Percentiles rank a stretch among this genome's conserved stretches.
phyloP scores from a whole-genome alignment of 2,329 filamentous ascomycete species.

The Sphaerulina musiva region DNA sequence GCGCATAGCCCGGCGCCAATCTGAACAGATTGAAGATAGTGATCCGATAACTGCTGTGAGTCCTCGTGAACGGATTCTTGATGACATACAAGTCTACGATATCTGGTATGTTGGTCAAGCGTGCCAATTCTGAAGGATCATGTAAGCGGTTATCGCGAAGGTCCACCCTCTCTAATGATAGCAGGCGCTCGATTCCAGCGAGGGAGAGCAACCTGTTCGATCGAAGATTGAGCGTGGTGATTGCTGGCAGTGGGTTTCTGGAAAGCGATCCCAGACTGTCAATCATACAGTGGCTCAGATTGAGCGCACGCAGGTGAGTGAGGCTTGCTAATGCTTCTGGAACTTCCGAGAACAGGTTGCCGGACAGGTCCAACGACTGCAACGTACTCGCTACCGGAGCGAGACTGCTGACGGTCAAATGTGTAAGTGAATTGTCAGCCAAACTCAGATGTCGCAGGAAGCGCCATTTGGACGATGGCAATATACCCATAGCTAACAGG shows the following conservation, averaged over 20 bases:
- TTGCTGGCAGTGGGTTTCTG: conserved; percentile 80
- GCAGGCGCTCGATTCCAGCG: conserved; percentile 80
- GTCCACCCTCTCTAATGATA: conserved; percentile 83
- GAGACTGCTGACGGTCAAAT: conserved; percentile 67
- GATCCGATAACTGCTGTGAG: conserved; percentile 76
- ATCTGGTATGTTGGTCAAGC: conserved; percentile 83
- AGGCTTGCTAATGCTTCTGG: conserved; percentile 83
- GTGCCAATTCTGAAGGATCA: conserved; percentile 85
- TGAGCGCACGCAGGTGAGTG: conserved; percentile 81
- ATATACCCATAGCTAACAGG: conserved; percentile 60
- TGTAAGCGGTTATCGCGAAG: conserved; percentile 81
- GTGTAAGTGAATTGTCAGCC: conserved; percentile 82
- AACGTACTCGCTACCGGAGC: conserved; percentile 78
- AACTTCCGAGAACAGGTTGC: conserved; percentile 88
- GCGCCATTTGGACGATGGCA: conserved; percentile 87
- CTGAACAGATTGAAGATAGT: conserved; percentile 96
- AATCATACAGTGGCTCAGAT: conserved; percentile 97
- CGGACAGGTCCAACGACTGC: conserved; percentile 85
- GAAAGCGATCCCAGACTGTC: conserved; percentile 82
- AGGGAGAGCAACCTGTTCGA: conserved; percentile 82
- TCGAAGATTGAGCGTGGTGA: conserved; percentile 85
- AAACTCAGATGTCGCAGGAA: conserved; percentile 88
- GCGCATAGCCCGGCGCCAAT: conserved; percentile 77
- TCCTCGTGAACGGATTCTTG: conserved; percentile 85
- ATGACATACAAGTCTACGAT: conserved; percentile 88